Evolutionary conservation across 75 land plant species (phyloP), one percentile per base, ranked within the genome.

Genomic region (Gnetum montanum): DNA sequence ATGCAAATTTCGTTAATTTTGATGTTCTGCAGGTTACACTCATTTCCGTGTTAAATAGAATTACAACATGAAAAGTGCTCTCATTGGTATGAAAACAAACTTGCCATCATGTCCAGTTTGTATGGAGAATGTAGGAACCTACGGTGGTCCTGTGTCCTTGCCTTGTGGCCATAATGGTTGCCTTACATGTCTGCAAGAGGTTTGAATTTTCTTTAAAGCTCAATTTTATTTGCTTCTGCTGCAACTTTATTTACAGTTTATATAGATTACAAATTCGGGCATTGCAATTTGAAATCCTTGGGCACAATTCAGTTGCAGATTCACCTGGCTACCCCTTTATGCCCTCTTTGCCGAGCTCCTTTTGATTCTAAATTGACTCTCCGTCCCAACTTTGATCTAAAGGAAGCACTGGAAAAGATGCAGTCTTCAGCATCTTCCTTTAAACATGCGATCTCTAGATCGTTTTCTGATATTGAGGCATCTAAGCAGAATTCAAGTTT

Each of bases 111-210:
- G 77, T 55, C 54, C 64, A 26, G 75, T 74, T 47, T 74, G 77
- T 52, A 74, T 74, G 67, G 77, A 74, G 46, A 57, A 41, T 20
- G 69, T 74, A 8, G 77, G 77, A 15, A 51, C 68, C 40, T 59
- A 74, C 54, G 77, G 77, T 27, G 77, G 77, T 23, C 77, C 77
- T 43, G 79, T 69, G 15, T 74, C 77, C 12, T 54, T 74, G 15
- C 29, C 77, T 22, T 74, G 77, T 53, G 77, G 77, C 34, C 77
- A 74, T 50, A 74, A 74, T 59, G 77, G 77, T 52, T 74, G 77
- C 34, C 60, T 74, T n/a, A 54, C 57, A 15, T 74, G 77, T 35
- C 41, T 74, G 26, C 69, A 71, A 26, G 48, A 74, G 77, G 72
- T 53, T 33, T 53, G 55, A 31, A 33, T 6, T 62, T 30, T n/a